phyloP scores from a whole-genome alignment of 805 yeast species.

The Komagataella pastoris region DNA sequence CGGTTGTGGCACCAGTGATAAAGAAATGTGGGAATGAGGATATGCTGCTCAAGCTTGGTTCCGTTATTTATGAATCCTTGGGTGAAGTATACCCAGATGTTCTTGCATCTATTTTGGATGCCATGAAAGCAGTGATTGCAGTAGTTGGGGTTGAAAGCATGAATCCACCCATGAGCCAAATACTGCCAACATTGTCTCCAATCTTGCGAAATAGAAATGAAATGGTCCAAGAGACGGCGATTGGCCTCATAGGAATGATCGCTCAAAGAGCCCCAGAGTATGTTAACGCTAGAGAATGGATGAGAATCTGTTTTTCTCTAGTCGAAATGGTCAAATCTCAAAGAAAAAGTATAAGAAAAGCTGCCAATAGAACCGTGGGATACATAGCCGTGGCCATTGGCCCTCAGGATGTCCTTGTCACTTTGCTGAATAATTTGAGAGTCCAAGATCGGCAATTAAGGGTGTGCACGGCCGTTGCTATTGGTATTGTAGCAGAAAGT shows the following conservation, averaged over 20 bases:
- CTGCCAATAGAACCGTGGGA: conserved; percentile 88
- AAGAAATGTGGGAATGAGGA: conserved; percentile 51
- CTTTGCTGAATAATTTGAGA: conserved; percentile 68
- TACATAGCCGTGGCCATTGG: conserved; percentile 86
- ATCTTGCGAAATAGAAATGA: conserved; percentile 82
- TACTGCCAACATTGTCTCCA: conserved; percentile 83
- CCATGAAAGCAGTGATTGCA: conserved; percentile 48
- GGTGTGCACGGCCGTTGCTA: conserved; percentile 95
- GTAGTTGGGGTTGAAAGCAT: conserved; percentile 45
- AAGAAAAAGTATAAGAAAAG: conserved; percentile 59
- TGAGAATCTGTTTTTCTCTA: conserved; percentile 86
- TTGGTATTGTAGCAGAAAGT: conserved; percentile 89
- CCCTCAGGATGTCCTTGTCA: conserved; percentile 85
- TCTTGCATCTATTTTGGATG: conserved; percentile 70
- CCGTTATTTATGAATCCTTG: conserved; percentile 74
- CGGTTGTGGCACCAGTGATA: conserved; percentile 52
- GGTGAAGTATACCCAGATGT: conserved; percentile 96
- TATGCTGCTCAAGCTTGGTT: conserved; percentile 52
- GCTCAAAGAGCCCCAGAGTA: conserved; percentile 72
- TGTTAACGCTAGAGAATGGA: conserved; percentile 91
- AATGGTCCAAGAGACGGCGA: conserved; percentile 76
- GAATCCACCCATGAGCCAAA: conserved; percentile 73
- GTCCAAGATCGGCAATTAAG: conserved; percentile 95
- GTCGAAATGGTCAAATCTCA: conserved; percentile 80
- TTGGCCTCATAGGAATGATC: conserved; percentile 67